Percentiles rank a stretch among this genome's conserved stretches.
These are phyloP conservation scores for Penicillium antarcticum DNA, from an alignment of 495 filamentous ascomycete genomes.

Conservation along the genomic window DNA sequence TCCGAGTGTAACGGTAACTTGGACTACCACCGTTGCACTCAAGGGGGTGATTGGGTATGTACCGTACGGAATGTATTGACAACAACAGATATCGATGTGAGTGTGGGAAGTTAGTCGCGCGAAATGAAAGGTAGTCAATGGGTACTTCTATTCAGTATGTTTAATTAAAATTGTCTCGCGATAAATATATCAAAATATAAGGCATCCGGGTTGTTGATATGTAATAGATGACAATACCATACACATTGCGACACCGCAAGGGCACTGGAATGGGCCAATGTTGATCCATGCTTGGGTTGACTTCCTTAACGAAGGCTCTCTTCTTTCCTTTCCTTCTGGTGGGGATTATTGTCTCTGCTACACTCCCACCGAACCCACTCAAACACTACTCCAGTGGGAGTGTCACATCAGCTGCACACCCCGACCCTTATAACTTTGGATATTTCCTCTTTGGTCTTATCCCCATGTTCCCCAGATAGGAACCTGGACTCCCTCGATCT, in stretches of 20 bases:
- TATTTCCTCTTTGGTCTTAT: slow-evolving; percentile 17
- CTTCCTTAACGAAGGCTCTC: not conserved
- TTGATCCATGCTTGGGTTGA: slow-evolving; percentile 35
- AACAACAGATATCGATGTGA: too few species aligned
- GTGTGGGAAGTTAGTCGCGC: too few species aligned
- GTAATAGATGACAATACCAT: slow-evolving; percentile 20
- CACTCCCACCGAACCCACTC: slow-evolving; percentile 26
- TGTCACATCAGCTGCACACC: slow-evolving; percentile 18
- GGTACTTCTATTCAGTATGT: too few species aligned
- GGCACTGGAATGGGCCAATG: slow-evolving; percentile 37
- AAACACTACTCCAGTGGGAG: slow-evolving; percentile 26
- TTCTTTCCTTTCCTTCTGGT: slow-evolving; percentile 5
- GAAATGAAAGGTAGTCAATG: too few species aligned
- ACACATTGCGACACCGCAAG: slow-evolving; percentile 26
- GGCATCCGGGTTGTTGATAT: not conserved
- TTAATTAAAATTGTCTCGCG: not conserved
- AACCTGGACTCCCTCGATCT: slow-evolving; percentile 1
- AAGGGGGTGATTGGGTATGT: slow-evolving; percentile 30
- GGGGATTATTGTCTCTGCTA: slow-evolving; percentile 17
- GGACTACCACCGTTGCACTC: slow-evolving; percentile 46
- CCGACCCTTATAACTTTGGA: slow-evolving; percentile 9
- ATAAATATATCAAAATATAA: not conserved
- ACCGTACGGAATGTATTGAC: slow-evolving; percentile 9
- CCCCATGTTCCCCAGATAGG: slow-evolving; percentile 5
- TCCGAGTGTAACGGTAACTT: slow-evolving; percentile 37